Evolutionary conservation across 768 basidiomycete species (phyloP).

Genomic region (Phaeotremella fagi): DNA sequence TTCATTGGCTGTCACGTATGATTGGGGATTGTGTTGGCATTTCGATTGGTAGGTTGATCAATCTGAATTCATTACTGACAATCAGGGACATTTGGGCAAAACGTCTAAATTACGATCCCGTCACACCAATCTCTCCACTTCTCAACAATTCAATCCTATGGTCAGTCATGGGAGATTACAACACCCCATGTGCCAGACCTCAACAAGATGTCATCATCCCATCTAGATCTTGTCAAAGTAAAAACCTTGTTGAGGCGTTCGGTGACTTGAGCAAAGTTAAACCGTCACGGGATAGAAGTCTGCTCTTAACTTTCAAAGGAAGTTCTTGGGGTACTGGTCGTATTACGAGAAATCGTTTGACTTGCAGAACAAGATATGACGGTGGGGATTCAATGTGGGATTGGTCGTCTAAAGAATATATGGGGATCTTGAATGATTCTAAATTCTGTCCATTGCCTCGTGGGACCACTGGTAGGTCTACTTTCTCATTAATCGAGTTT

Average conservation of each 20-base stretch:
- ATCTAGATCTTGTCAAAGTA: conserved; percentile 27
- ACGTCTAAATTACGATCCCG: background rate
- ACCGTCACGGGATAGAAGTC: conserved; percentile 21
- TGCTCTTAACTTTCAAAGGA: conserved; percentile 34
- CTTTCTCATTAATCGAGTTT: background rate
- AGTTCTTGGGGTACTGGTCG: conserved; percentile 32
- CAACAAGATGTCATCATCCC: conserved; percentile 42
- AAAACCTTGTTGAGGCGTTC: conserved; percentile 25
- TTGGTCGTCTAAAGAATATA: conserved; percentile 15
- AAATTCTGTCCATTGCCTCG: conserved; percentile 34
- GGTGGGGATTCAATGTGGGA: conserved; percentile 1
- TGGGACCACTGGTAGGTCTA: conserved; percentile 26
- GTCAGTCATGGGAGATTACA: conserved; percentile 30
- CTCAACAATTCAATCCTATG: conserved; percentile 20
- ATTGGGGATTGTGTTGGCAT: conserved; percentile 38
- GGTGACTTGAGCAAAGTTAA: conserved; percentile 24
- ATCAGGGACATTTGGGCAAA: conserved; percentile 12
- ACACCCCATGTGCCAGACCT: conserved; percentile 29
- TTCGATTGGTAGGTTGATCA: conserved; percentile 41
- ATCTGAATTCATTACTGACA: background rate
- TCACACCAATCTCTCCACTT: conserved; percentile 6
- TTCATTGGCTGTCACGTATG: conserved; percentile 28
- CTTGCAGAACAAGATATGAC: conserved; percentile 10
- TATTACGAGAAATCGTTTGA: conserved; percentile 17
- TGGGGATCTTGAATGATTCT: conserved; percentile 26